These are phyloP conservation scores for Pythium sukuiense DNA, from an alignment of 352 stramenopile species.

Conservation along the genomic window DNA sequence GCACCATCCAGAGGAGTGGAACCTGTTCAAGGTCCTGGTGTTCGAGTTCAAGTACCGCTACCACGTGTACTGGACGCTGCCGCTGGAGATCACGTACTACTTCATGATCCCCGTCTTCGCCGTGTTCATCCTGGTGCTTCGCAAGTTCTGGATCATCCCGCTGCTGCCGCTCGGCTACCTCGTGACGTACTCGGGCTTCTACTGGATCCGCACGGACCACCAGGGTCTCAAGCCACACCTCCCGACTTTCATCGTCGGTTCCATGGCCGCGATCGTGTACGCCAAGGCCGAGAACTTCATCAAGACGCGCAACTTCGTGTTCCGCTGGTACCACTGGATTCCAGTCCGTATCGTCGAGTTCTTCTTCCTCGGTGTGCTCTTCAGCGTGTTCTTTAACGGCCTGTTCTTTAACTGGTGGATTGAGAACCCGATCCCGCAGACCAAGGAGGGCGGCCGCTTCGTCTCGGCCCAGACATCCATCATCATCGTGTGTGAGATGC, in stretches of 20 bases:
- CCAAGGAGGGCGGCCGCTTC: slow-evolving; percentile 14
- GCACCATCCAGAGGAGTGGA: not conserved
- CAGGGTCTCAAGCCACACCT: slow-evolving; percentile 27
- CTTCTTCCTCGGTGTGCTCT: slow-evolving; percentile 17
- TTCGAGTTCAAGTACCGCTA: slow-evolving; percentile 28
- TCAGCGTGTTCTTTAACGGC: slow-evolving; percentile 28
- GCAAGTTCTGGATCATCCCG: slow-evolving; percentile 25
- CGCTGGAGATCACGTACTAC: slow-evolving; percentile 46
- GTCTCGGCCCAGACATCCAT: slow-evolving; percentile 25
- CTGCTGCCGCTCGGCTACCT: slow-evolving; percentile 18
- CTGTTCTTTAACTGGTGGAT: slow-evolving; percentile 36
- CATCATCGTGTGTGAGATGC: slow-evolving; percentile 40
- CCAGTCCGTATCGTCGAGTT: slow-evolving; percentile 26
- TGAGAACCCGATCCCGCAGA: slow-evolving; percentile 22
- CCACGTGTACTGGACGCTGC: slow-evolving; percentile 27
- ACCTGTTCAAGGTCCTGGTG: slow-evolving; percentile 32
- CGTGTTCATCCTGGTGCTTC: slow-evolving; percentile 9
- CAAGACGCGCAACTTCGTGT: slow-evolving; percentile 32
- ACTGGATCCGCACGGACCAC: slow-evolving; percentile 26
- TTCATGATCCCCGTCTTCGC: slow-evolving; percentile 38
- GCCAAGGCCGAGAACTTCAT: slow-evolving; percentile 34
- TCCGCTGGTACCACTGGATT: slow-evolving; percentile 34
- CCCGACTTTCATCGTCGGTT: slow-evolving; percentile 38
- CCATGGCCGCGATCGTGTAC: slow-evolving; percentile 33
- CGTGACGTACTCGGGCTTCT: slow-evolving; percentile 27